Conservation (phyloP, 1,139 yeast genomes). For the Pichia sp. region DNA sequence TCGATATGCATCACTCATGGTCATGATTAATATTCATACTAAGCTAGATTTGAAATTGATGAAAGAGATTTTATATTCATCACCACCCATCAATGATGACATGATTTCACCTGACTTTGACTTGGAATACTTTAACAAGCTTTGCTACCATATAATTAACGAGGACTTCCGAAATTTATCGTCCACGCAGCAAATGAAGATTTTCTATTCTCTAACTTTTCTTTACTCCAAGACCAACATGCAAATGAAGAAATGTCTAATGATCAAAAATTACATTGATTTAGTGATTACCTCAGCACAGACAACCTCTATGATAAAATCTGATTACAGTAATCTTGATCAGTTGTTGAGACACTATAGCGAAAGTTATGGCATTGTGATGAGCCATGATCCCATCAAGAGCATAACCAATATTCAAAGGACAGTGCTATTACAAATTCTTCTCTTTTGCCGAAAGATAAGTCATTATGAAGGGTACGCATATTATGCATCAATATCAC, state of each 20-base stretch:
- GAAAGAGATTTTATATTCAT: conserved; percentile 31
- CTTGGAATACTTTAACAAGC: conserved; percentile 7
- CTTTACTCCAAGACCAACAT: conserved; percentile 58
- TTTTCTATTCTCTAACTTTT: conserved; percentile 61
- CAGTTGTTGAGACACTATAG: conserved; percentile 16
- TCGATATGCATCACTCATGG: conserved; percentile 57
- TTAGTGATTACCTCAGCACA: conserved; percentile 13
- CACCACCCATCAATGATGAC: conserved; percentile 19
- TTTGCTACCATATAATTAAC: conserved; percentile 27
- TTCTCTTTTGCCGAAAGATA: conserved; percentile 19
- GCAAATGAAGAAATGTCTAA: conserved; percentile 61
- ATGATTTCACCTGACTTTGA: conserved; percentile 13
- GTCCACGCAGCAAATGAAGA: conserved; percentile 46
- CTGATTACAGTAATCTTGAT: conserved; percentile 13
- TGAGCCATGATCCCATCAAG: neutral
- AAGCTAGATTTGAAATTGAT: conserved; percentile 40
- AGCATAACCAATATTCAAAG: conserved; percentile 18
- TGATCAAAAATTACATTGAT: conserved; percentile 41
- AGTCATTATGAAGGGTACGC: conserved; percentile 13
- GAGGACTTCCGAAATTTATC: conserved; percentile 37
- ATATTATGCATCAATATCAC: conserved; percentile 22
- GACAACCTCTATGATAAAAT: conserved; percentile 7
- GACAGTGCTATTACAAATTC: conserved; percentile 16
- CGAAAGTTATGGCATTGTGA: conserved; percentile 15
- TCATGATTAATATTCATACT: conserved; percentile 44